Evolutionary conservation across 352 stramenopile species (phyloP).

Genomic region (Pythium guiyangense): DNA sequence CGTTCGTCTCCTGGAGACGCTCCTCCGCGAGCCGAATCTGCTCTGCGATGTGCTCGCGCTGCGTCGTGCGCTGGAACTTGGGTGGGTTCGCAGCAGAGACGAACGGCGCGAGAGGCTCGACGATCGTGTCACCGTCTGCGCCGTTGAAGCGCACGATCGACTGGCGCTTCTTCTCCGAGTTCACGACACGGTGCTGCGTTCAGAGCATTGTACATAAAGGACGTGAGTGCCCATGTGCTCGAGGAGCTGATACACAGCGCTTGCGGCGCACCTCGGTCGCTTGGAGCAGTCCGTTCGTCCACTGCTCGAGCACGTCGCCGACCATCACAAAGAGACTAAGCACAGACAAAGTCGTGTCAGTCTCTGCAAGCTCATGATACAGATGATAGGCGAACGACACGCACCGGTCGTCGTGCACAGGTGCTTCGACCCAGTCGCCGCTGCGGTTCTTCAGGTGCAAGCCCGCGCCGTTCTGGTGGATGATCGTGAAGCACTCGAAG

Average conservation of each 20-base stretch:
- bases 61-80: slow-evolving; percentile 61
- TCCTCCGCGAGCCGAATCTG: slow-evolving; percentile 50
- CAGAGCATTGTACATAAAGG: background rate
- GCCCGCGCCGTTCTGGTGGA: slow-evolving; percentile 75
- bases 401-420: slow-evolving; percentile 63
- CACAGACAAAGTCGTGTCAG: too few species aligned
- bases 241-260: too few species aligned
- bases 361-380: too few species aligned
- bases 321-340: slow-evolving; percentile 69
- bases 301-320: slow-evolving; percentile 76
- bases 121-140: slow-evolving; percentile 60
- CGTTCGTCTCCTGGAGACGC: slow-evolving; percentile 58
- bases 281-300: slow-evolving; percentile 69
- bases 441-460: slow-evolving; percentile 61
- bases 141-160: slow-evolving; percentile 85
- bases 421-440: slow-evolving; percentile 64
- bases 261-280: slow-evolving; percentile 52
- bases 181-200: slow-evolving; percentile 69
- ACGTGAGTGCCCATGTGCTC: background rate
- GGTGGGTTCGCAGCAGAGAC: slow-evolving; percentile 39
- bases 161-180: slow-evolving; percentile 67
- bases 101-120: slow-evolving; percentile 60
- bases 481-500: slow-evolving; percentile 84
- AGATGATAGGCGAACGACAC: background rate
- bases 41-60: slow-evolving; percentile 54